phyloP scores from a whole-genome alignment of 1,284 basidiomycete genomes.

The Fomitopsis schrenkii region DNA sequence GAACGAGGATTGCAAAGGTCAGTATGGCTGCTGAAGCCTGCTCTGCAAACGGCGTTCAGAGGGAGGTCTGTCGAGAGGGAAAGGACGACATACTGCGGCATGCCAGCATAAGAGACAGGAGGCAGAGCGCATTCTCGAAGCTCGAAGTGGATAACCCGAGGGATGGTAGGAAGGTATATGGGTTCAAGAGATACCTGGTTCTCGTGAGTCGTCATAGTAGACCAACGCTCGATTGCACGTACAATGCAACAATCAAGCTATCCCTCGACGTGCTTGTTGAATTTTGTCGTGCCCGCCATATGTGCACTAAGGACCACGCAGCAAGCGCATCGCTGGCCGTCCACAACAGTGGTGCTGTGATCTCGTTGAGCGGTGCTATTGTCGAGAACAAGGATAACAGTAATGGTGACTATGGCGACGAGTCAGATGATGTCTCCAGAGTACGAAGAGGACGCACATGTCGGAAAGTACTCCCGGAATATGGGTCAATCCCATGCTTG shows the following conservation, averaged over 20 bases:
- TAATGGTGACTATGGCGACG: conserved; percentile 64
- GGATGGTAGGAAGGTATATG: conserved; percentile 78
- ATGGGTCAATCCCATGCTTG: conserved; percentile 73
- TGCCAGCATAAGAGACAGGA: conserved; percentile 73
- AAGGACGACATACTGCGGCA: conserved; percentile 48
- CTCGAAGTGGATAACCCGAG: conserved; percentile 78
- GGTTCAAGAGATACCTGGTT: conserved; percentile 81
- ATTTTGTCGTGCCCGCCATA: conserved; percentile 62
- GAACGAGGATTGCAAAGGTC: conserved; percentile 63
- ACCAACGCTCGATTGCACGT: conserved; percentile 24
- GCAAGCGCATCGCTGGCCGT: conserved; percentile 61
- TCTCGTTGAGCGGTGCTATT: conserved; percentile 48
- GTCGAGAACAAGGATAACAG: conserved; percentile 76
- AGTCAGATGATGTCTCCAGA: conserved; percentile 9
- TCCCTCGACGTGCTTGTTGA: conserved; percentile 45
- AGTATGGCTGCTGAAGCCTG: conserved; percentile 53
- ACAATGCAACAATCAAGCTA: conserved; percentile 59
- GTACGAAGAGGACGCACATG: conserved; percentile 54
- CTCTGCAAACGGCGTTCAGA: conserved; percentile 34
- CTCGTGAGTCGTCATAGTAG: background rate
- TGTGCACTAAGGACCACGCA: conserved; percentile 62
- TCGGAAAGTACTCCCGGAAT: conserved; percentile 78
- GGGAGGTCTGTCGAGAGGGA: background rate
- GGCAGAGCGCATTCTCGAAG: conserved; percentile 70
- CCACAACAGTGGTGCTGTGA: conserved; percentile 62